These are phyloP conservation scores for Nannochloris sp. DNA, from an alignment of 139 green algal genomes.

Conservation along the genomic window DNA sequence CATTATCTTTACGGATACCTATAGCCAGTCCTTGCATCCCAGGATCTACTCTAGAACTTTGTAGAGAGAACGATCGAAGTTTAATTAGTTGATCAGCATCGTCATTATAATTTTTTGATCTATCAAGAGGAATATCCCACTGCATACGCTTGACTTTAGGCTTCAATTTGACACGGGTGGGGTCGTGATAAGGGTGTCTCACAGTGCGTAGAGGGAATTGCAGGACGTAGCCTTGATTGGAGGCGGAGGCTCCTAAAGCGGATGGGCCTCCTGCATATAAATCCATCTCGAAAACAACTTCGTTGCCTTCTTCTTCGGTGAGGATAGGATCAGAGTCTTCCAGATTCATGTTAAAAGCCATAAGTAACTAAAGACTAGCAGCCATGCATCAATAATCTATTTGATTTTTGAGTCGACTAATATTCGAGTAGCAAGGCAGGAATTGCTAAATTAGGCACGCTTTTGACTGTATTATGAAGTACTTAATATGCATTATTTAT, in stretches of 20 bases:
- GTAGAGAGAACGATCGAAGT: constrained; percentile 34
- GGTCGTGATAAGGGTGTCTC: constrained; percentile 37
- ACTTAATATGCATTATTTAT: too few relatives aligned
- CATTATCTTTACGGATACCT: constrained; percentile 50
- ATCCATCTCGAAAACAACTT: constrained; percentile 56
- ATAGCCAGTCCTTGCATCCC: constrained; percentile 37
- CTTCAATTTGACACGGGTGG: constrained; percentile 51
- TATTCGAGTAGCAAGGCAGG: too few relatives aligned
- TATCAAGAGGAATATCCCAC: constrained; percentile 47
- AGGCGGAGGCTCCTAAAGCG: constrained; percentile 7
- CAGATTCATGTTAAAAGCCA: too few relatives aligned
- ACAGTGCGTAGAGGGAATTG: constrained; percentile 70
- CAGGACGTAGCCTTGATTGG: constrained; percentile 73
- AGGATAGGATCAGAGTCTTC: too few relatives aligned
- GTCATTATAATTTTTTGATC: constrained; percentile 49
- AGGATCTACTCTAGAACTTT: constrained; percentile 38
- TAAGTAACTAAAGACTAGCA: too few relatives aligned
- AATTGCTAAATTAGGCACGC: too few relatives aligned
- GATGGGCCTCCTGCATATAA: constrained; percentile 60
- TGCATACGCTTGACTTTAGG: constrained; percentile 37
- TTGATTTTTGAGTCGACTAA: too few relatives aligned
- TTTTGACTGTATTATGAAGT: too few relatives aligned
- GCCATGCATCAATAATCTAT: too few relatives aligned
- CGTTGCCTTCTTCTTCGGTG: too few relatives aligned
- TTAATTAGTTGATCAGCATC: constrained; percentile 29